These are phyloP conservation scores for Erysimum cheiri DNA, from an alignment of 441 rosid genomes.

Conservation along the genomic window DNA sequence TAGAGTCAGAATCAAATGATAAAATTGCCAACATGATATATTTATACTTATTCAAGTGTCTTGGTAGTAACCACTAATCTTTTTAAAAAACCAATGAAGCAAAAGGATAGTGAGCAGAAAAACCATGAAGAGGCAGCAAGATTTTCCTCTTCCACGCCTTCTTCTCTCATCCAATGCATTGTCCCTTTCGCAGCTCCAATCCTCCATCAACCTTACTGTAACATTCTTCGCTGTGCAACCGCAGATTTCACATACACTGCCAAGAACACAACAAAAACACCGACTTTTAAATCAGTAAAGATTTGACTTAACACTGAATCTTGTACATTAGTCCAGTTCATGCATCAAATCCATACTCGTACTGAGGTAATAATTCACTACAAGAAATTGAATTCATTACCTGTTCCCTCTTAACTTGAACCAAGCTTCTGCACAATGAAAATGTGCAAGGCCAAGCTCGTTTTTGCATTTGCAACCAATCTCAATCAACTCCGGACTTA, in stretches of 20 bases:
- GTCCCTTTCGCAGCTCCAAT: conserved; percentile 24
- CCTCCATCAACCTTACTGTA: conserved; percentile 31
- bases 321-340: conserved; percentile 2
- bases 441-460: conserved; percentile 84
- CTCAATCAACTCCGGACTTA: conserved; percentile 56
- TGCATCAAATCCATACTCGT: not conserved
- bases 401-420: conserved; percentile 92
- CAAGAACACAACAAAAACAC: conserved; percentile 22
- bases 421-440: conserved; percentile 88
- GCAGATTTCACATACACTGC: conserved; percentile 43
- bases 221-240: conserved; percentile 40
- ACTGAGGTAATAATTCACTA: not conserved
- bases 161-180: conserved; percentile 31
- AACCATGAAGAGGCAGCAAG: conserved; percentile 41
- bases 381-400: conserved; percentile 46
- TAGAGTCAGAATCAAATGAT: conserved; percentile 7
- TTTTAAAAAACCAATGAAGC: conserved; percentile 41
- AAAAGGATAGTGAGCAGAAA: conserved; percentile 30
- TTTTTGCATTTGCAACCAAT: conserved; percentile 94
- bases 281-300: not conserved
- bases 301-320: not conserved
- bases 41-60: not conserved
- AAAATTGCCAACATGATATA: conserved; percentile 11
- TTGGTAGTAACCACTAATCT: conserved; percentile 4
- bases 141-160: conserved; percentile 36